These are phyloP conservation scores for Yamadazyma sp. DNA, from an alignment of 1,139 yeast genomes.

Conservation along the genomic window DNA sequence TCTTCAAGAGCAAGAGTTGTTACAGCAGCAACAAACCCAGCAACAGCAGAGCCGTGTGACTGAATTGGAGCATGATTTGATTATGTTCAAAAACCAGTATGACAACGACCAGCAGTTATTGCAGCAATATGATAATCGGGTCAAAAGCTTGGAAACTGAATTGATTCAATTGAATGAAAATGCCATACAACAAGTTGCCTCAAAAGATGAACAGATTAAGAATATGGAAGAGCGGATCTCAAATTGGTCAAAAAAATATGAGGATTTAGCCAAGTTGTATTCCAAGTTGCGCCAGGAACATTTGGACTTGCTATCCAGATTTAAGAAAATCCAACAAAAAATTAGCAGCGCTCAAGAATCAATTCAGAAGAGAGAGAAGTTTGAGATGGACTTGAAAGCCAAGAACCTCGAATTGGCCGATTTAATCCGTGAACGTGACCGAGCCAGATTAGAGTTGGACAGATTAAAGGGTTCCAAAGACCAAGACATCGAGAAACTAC, in stretches of 20 bases:
- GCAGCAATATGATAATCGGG: constrained; percentile 86
- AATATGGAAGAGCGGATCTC: constrained; percentile 73
- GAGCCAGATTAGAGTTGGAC: constrained; percentile 83
- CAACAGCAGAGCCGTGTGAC: constrained; percentile 80
- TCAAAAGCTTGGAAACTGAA: constrained; percentile 78
- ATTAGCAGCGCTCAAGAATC: constrained; percentile 94
- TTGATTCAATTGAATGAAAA: constrained; percentile 60
- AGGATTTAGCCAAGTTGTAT: constrained; percentile 83
- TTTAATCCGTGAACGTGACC: constrained; percentile 83
- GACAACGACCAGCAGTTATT: constrained; percentile 83
- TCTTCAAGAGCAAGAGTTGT: constrained; percentile 56
- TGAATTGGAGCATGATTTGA: constrained; percentile 78
- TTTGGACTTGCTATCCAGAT: constrained; percentile 72
- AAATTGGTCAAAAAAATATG: constrained; percentile 86
- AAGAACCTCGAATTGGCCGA: constrained; percentile 89
- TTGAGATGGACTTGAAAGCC: constrained; percentile 81
- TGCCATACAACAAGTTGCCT: constrained; percentile 70
- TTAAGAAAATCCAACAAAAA: constrained; percentile 82
- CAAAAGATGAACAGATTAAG: constrained; percentile 73
- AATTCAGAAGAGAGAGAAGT: constrained; percentile 75
- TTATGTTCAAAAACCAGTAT: constrained; percentile 75
- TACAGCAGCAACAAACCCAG: constrained; percentile 68
- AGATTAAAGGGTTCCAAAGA: constrained; percentile 66
- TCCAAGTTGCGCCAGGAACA: constrained; percentile 93
- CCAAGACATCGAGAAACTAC: constrained; percentile 65